Evolutionary conservation across 129 eudicot genomes (phyloP), one percentile per base, ranked within the genome.

Genomic region (Lactuca sativa): DNA sequence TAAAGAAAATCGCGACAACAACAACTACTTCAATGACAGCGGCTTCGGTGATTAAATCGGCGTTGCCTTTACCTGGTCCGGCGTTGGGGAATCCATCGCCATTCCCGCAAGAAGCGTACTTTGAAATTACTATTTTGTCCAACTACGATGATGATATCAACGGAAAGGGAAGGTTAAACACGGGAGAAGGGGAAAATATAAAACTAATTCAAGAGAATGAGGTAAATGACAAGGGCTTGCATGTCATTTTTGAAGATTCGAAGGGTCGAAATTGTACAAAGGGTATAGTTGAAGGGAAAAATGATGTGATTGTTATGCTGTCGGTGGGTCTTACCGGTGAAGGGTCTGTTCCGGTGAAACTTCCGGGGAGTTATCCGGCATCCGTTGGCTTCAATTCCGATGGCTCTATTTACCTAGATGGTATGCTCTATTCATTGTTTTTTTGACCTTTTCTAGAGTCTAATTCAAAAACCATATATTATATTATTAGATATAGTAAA

Each of bases 351-450:
- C 92, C 83, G 18, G 52, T 72, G 60, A 87, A 80, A 73, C 62
- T 83, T 61, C 99, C 99, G 17, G 99, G 99, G 8, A 81, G 86
- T 66, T 89, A 69, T 76, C 79, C 79, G 18, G 96, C 90, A 54
- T 93, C 99, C 44, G 69, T 93, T 78, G 97, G 99, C 12, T 90
- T 93, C 67, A 79, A 85, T 65, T 93, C 99, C 32, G 80, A 81
- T 75, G 99, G 97, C 59, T 87, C 99, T 56, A 84, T 90, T 49
- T 82, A 66, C 58, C 75, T 93, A 43, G 88, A 85, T 80, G 99
- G 99, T 93, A 69, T 44, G 89, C 62, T 66, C 34, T 71, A 18
- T 64, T 67, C 33, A 37, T 53, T 32, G 5, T 3, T 30, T 9
- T 60, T 60, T 60, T 59, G 37, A 62, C 21, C 18, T 72, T 10